phyloP scores from a whole-genome alignment of 352 stramenopile species.

The Achlya hypogyna region DNA sequence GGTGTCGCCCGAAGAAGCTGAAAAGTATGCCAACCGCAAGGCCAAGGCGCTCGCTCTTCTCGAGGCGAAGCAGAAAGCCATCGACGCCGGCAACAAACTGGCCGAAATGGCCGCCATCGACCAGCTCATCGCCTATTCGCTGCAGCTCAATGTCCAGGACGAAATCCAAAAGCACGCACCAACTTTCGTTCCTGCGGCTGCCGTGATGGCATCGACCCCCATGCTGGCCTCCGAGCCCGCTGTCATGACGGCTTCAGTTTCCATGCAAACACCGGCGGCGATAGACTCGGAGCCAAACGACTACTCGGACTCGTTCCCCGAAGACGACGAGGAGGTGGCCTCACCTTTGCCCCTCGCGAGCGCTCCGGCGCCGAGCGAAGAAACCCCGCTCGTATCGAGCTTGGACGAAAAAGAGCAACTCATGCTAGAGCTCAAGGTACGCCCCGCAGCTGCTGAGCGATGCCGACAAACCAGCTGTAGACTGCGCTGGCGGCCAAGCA shows the following conservation, averaged over 20 bases:
- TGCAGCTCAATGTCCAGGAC: constrained; percentile 6
- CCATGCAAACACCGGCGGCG: background rate
- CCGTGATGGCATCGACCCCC: no score
- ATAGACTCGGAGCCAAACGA: background rate
- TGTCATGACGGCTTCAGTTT: no score
- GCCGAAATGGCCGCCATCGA: constrained; percentile 3
- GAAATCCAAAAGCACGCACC: background rate
- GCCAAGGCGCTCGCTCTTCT: constrained; percentile 7
- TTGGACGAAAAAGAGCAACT: constrained; percentile 13
- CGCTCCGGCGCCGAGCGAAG: background rate
- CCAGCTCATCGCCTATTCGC: constrained; percentile 1
- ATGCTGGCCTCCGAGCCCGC: no score
- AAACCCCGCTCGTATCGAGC: background rate
- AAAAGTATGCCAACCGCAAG: constrained; percentile 6
- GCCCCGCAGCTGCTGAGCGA: background rate
- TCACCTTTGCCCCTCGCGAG: background rate
- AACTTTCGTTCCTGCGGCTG: background rate
- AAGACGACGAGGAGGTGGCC: background rate
- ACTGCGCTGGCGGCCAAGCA: constrained; percentile 3
- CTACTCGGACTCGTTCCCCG: constrained; percentile 14
- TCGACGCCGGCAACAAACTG: background rate
- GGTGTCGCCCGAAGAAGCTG: background rate
- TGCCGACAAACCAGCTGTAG: background rate
- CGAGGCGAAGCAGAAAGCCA: constrained; percentile 7
- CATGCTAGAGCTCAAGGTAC: constrained; percentile 2